Conservation (phyloP, 83 land plant species). For the Diphasiastrum complanatum region DNA sequence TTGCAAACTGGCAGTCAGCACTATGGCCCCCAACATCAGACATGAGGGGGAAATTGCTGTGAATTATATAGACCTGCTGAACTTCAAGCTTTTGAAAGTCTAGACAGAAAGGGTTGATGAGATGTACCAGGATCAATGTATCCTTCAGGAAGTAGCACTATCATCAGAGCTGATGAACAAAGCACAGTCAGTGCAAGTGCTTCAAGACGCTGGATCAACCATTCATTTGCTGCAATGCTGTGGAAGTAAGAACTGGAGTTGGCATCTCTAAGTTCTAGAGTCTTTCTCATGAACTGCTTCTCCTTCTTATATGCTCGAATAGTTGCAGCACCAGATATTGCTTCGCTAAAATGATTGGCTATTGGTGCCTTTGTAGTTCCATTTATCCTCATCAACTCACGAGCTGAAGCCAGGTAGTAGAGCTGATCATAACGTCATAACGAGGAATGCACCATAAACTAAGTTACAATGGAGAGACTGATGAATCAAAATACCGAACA, state of each 20-base stretch:
- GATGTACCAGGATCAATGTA: slow-evolving; percentile 12
- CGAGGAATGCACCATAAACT: not conserved
- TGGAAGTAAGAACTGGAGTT: slow-evolving; percentile 64
- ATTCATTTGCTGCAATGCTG: slow-evolving; percentile 55
- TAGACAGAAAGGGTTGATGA: not conserved
- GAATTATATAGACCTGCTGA: not conserved
- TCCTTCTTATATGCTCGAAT: slow-evolving; percentile 61
- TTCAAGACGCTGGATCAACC: slow-evolving; percentile 68
- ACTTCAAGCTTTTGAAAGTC: not conserved
- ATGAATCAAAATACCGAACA: not conserved
- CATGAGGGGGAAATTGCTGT: not conserved
- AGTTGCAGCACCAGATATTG: slow-evolving; percentile 59
- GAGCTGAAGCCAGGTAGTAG: slow-evolving; percentile 61
- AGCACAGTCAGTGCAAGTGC: slow-evolving; percentile 46
- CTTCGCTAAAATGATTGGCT: slow-evolving; percentile 65
- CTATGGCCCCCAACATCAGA: not conserved
- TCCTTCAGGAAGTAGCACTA: slow-evolving; percentile 56
- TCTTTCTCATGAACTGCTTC: slow-evolving; percentile 44
- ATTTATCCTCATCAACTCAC: slow-evolving; percentile 72
- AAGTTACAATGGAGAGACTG: not conserved
- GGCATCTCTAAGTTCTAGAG: slow-evolving; percentile 51
- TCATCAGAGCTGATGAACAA: slow-evolving; percentile 50
- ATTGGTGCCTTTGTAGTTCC: slow-evolving; percentile 90
- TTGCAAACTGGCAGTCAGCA: not conserved
- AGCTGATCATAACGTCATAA: slow-evolving; percentile 3